A percentile compares a stretch with the other conserved stretches of the same genome.
These are phyloP conservation scores for Citrus maxima DNA, from an alignment of 345 rosid species.

Conservation along the genomic window DNA sequence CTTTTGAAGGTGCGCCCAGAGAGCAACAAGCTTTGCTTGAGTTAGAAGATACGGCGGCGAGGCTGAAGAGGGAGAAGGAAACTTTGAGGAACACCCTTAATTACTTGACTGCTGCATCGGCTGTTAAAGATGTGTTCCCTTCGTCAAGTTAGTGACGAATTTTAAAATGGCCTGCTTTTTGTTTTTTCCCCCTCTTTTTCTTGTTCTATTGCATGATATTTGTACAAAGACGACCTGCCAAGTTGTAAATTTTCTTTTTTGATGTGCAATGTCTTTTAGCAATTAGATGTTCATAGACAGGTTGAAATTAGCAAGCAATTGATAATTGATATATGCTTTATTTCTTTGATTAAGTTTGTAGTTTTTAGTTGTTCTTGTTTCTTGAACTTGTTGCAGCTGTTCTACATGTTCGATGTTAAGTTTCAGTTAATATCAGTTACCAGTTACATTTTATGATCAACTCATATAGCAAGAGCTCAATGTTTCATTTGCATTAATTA, in stretches of 20 bases:
- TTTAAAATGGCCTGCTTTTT: background rate
- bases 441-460: background rate
- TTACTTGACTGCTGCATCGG: slow-evolving; percentile 86
- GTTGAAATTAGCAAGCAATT: background rate
- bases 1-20: slow-evolving; percentile 85
- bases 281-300: slow-evolving; percentile 14
- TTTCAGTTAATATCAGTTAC: background rate
- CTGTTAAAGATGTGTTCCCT: slow-evolving; percentile 91
- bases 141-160: slow-evolving; percentile 31
- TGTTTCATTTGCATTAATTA: background rate
- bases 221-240: slow-evolving; percentile 6
- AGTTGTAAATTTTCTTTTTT: slow-evolving; percentile 13
- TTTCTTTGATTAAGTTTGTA: background rate
- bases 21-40: slow-evolving; percentile 97
- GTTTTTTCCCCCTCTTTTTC: background rate
- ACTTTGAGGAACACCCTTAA: slow-evolving; percentile 88
- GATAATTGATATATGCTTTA: background rate
- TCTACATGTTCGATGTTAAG: background rate
- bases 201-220: background rate
- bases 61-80: slow-evolving; percentile 92
- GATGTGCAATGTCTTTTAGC: slow-evolving; percentile 7
- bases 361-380: background rate
- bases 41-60: slow-evolving; percentile 83
- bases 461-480: background rate
- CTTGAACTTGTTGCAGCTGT: background rate